Percentiles rank a stretch among this genome's conserved stretches.
phyloP scores from a whole-genome alignment of 257 asterid genomes.

The Salvia splendens region DNA sequence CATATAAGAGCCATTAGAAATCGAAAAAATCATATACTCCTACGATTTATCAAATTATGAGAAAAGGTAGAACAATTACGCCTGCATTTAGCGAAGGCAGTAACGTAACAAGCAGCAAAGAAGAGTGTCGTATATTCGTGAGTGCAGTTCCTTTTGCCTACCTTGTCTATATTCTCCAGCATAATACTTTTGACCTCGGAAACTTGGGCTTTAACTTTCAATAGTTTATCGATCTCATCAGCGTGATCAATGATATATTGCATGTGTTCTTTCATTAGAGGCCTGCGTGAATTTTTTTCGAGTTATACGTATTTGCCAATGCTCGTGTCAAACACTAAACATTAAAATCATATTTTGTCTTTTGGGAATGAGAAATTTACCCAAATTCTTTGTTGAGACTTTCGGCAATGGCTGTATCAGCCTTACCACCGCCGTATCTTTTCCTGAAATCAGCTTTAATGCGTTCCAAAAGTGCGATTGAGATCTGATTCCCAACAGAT shows the following conservation, averaged over 20 bases:
- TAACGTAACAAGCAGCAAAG: neutral
- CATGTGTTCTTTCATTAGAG: conserved; percentile 88
- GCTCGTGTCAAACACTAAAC: neutral
- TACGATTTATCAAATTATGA: neutral
- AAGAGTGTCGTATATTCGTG: neutral
- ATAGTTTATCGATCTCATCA: conserved; percentile 81
- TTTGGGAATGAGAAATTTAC: conserved; percentile 38
- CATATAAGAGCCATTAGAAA: neutral
- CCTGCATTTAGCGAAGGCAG: neutral
- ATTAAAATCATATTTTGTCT: neutral
- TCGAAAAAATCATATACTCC: neutral
- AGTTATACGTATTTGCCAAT: neutral
- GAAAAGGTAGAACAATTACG: conserved; percentile 8
- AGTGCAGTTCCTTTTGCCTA: conserved; percentile 30
- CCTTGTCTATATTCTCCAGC: conserved; percentile 92
- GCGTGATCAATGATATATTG: conserved; percentile 87
- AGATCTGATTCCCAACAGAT: conserved; percentile 85
- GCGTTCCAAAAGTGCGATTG: conserved; percentile 84
- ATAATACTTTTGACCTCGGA: conserved; percentile 84
- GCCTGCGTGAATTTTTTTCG: conserved; percentile 43
- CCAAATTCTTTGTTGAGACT: conserved; percentile 93
- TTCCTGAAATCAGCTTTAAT: conserved; percentile 82
- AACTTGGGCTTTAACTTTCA: conserved; percentile 91
- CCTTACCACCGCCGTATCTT: conserved; percentile 95
- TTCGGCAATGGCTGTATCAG: conserved; percentile 82